Evolutionary conservation across 441 rosid genomes (phyloP), one percentile per base, ranked within the genome.

Genomic region (Jatropha podagrica): DNA sequence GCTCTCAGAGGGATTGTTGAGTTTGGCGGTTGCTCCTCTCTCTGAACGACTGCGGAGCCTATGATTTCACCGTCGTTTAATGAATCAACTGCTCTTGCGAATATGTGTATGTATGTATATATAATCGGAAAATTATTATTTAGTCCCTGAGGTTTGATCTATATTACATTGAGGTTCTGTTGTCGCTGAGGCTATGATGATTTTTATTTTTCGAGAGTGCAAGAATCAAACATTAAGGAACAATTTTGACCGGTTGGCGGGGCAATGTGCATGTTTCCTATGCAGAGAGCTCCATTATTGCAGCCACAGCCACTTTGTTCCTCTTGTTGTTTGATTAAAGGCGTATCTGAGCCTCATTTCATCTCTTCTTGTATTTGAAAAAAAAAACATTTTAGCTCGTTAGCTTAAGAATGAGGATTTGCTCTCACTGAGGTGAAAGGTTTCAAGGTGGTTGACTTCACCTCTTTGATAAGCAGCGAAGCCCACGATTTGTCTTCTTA

Each of bases 371-470:
- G 8, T 23, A 23, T 23, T 23, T 23, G 23, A 23, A 23, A 23
- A 23, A 23, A 23, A 23, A 23, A 23, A 23, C 23, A 23, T 23
- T 23, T 23, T 23, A 4, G 48, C 10, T 32, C 32, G 1, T 32
- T 32, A 2, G 48, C 6, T 44, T 44, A 83, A 80, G 90, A 79
- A 85, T 85, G 93, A 89, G 89, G 88, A 65, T 83, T 68, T 84
- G 92, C 79, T 81, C 81, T 74, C 40, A 38, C 74, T 46, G 81
- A 52, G 42, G 40, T 1, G 20, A 59, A 26, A 12, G 26, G 51
- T 10, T 26, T 38, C 23, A 42, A 44, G 77, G 55, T 68, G 55
- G 72, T 73, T 73, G 60, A 18, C 67, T 17, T 46, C n/a, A 38
- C 38, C 32, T 75, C 73, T 67, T 46, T 58, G 72, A 26, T 40